Evolutionary conservation across 2,329 filamentous ascomycete genomes (phyloP), one percentile per base, ranked within the genome.

Genomic region (Colletotrichum magnum): DNA sequence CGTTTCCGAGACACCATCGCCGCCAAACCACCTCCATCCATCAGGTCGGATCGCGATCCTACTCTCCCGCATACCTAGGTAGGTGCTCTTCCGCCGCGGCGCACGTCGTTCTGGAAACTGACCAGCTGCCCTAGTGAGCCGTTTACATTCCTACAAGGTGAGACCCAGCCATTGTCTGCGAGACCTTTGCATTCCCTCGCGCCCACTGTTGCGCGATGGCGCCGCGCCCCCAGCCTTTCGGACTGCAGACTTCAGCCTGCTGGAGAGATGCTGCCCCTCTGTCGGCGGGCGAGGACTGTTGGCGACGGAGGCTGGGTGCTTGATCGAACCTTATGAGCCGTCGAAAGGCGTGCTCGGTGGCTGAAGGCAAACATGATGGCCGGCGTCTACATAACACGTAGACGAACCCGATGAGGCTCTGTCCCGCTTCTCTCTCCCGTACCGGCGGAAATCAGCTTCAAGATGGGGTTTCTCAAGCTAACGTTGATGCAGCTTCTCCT

Each of bases 201-300:
- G 32, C n/a, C 28, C 51, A 10, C 50, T 58, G 69, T 71, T 71
- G 71, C 71, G 59, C 69, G 51, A 69, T 64, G 69, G 69, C 71
- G 36, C 24, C 32, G 32, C 28, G 3, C 18, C 13, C 47, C 48
- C 47, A 41, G 41, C 41, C 57, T 41, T 58, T 58, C 58, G 58
- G 63, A 45, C 64, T 52, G 24, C 39, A 41, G 39, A 24, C 45
- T 45, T 48, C 48, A 57, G 24, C n/a, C 1, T 18, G 15, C 39
- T 18, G 53, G n/a, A 9, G 43, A 48, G 32, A 21, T 18, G 26
- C 51, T 36, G 56, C 36, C 62, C 50, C 21, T 28, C 60, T 36
- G 21, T 53, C 18, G 24, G 7, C 13, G 66, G 26, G 13, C 24
- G 26, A 18, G 28, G n/a, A 43, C 62, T 67, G 36, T 67, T 26